Evolutionary conservation across 768 basidiomycete genomes (phyloP), one percentile per base, ranked within the genome.

Genomic region (Suillus weaverae): DNA sequence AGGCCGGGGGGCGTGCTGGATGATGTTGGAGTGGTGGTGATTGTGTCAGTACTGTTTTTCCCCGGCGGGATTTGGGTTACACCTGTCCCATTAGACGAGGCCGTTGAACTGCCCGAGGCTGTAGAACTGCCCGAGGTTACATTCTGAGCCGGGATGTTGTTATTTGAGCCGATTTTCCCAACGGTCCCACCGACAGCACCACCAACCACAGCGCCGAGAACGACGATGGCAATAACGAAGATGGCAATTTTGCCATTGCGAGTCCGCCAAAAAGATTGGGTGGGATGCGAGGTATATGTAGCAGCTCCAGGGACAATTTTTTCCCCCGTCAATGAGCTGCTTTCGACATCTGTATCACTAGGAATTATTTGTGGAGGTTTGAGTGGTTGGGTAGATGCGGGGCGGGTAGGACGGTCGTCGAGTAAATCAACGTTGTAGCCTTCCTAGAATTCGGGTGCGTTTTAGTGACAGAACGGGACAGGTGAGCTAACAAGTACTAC

Each of bases 161-260:
- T 33, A 43, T 32, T 66, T 35, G 62, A 62, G 54, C n/a, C 9
- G 46, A 39, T 61, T 55, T 79, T 76, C 13, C 73, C 71, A 0
- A 75, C 72, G 4, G 81, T 82, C 13, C 82, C 87, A 26, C 85
- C 88, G 1, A 87, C 87, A 0, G 80, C 86, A 26, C 86, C 88
- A 1, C 86, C 88, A 9, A 89, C 80, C 2, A 84, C 76, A 1
- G 81, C 87, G 1, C 75, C 86, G 50, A 88, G 61, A 60, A 86
- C 65, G 35, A 85, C 69, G 48, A 87, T 35, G 3, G 69, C 72
- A 18, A 76, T 68, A 60, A 85, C 48, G 62, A 73, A 64, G 20
- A 84, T 70, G 62, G 74, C 69, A 44, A 84, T 71, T 8, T 80
- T 74, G 9, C 84, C 84, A 20, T 78, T 81, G 36, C 70, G 80